phyloP scores from a whole-genome alignment of 2,329 filamentous ascomycete species.

The Endothia cerciana region DNA sequence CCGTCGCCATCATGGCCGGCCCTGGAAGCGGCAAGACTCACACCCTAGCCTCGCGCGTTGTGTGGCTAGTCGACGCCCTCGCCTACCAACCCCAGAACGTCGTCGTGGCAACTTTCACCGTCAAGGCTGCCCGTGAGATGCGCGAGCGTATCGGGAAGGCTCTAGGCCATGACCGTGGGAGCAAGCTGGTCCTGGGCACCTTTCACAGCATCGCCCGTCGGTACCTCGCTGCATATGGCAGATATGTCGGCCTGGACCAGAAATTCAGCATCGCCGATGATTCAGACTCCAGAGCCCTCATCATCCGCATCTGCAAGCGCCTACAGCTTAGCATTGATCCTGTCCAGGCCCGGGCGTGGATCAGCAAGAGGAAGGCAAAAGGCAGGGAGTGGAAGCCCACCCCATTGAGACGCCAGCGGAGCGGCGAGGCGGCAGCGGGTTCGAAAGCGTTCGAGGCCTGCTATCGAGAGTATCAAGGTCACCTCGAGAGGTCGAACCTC shows the following conservation, averaged over 20 bases:
- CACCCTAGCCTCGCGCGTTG: constrained; percentile 89
- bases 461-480: constrained; percentile 77
- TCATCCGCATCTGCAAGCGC: constrained; percentile 83
- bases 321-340: constrained; percentile 70
- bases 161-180: constrained; percentile 78
- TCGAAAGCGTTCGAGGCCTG: constrained; percentile 67
- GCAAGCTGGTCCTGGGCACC: constrained; percentile 82
- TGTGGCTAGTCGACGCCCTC: constrained; percentile 77
- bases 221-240: constrained; percentile 83
- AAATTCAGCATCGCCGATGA: constrained; percentile 92
- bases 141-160: constrained; percentile 79
- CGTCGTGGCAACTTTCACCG: constrained; percentile 94
- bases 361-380: constrained; percentile 68
- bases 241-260: constrained; percentile 77
- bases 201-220: constrained; percentile 92
- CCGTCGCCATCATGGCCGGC: constrained; percentile 69
- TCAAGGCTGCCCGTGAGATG: constrained; percentile 94
- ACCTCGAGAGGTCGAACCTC: constrained; percentile 75
- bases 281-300: constrained; percentile 75
- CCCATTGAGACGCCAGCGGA: constrained; percentile 44
- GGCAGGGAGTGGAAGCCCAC: constrained; percentile 44
- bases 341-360: constrained; percentile 71
- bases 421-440: constrained; percentile 34
- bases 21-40: constrained; percentile 88
- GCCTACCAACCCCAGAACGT: constrained; percentile 82